Conservation (phyloP, 139 green algal genomes). For the Zygnema circumcarinatum region DNA sequence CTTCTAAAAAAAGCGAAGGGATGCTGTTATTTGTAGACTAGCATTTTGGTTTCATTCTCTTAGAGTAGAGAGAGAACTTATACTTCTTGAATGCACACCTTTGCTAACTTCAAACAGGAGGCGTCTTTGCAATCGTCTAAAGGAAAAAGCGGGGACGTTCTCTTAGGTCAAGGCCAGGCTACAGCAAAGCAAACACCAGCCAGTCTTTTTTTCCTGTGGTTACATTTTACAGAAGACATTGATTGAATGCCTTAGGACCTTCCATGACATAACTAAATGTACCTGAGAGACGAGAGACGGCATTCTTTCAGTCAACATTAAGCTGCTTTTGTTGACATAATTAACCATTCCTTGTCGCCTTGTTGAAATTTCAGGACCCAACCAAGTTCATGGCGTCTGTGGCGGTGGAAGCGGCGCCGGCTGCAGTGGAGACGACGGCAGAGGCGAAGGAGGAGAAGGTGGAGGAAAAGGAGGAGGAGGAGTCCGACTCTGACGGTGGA, state of each 20-base stretch:
- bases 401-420: neutral
- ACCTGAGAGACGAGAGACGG: neutral
- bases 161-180: too few relatives aligned
- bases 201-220: neutral
- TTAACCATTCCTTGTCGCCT: neutral
- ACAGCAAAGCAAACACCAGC: too few relatives aligned
- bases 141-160: too few relatives aligned
- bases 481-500: neutral
- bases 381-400: conserved; percentile 18
- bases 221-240: neutral
- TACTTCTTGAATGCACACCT: neutral
- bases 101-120: neutral
- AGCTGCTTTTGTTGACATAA: neutral
- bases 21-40: neutral
- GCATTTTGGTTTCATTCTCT: too few relatives aligned
- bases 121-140: too few relatives aligned
- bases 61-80: too few relatives aligned
- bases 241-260: neutral
- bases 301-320: neutral
- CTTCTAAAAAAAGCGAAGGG: neutral
- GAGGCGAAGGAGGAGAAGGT: conserved; percentile 6
- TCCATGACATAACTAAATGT: neutral
- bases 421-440: neutral
- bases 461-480: conserved; percentile 32
- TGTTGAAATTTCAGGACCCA: neutral